Evolutionary conservation across 352 stramenopile species (phyloP).

Genomic region (Pythium phragmiticola): DNA sequence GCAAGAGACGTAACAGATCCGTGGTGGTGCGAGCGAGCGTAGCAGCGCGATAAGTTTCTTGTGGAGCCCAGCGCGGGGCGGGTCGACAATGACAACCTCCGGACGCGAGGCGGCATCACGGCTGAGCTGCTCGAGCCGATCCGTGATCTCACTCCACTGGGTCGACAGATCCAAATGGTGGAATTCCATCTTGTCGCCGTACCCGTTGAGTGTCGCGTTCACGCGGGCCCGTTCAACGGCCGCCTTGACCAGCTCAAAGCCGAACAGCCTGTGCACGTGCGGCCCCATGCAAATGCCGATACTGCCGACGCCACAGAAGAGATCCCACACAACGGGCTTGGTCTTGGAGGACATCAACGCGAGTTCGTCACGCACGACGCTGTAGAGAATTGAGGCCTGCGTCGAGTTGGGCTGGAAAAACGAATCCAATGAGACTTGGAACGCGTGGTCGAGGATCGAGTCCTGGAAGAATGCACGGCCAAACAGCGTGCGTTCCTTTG

Average conservation of each 20-base stretch:
- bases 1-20: slow-evolving; percentile 82
- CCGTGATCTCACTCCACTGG: slow-evolving; percentile 43
- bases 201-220: slow-evolving; percentile 65
- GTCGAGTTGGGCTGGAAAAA: slow-evolving; percentile 82
- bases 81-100: slow-evolving; percentile 75
- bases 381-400: slow-evolving; percentile 57
- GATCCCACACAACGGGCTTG: slow-evolving; percentile 70
- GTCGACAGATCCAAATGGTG: slow-evolving; percentile 60
- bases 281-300: slow-evolving; percentile 75
- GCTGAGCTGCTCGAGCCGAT: slow-evolving; percentile 27
- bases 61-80: slow-evolving; percentile 65
- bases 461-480: slow-evolving; percentile 52
- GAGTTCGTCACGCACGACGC: slow-evolving; percentile 46
- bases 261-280: slow-evolving; percentile 45
- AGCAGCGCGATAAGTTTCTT: slow-evolving; percentile 65
- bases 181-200: slow-evolving; percentile 63
- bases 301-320: slow-evolving; percentile 79
- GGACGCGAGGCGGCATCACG: slow-evolving; percentile 24
- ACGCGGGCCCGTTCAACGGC: slow-evolving; percentile 50
- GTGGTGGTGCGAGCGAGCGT: slow-evolving; percentile 34
- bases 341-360: neutral
- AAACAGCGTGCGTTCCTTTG: slow-evolving; percentile 41
- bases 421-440: slow-evolving; percentile 67
- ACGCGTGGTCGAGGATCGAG: slow-evolving; percentile 54
- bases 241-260: slow-evolving; percentile 65